A percentile compares a stretch with the other conserved stretches of the same genome.
These are phyloP conservation scores for Gloeostereum incarnatum DNA, from an alignment of 768 basidiomycete species.

Conservation along the genomic window DNA sequence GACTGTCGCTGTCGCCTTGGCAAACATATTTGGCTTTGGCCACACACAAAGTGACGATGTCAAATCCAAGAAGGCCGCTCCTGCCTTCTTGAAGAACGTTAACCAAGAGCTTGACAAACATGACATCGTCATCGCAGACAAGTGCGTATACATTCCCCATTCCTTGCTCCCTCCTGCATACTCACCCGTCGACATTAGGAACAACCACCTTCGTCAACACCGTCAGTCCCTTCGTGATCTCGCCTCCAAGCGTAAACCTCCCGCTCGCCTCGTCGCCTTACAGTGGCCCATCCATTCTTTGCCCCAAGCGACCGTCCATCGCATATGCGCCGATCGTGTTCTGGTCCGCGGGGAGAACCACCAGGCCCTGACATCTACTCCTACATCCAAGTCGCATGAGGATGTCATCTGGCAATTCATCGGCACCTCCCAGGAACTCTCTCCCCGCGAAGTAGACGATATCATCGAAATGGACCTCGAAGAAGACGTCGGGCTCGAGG, in stretches of 20 bases:
- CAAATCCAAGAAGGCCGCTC: slow-evolving; percentile 60
- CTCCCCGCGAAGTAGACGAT: slow-evolving; percentile 53
- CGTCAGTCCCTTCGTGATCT: slow-evolving; percentile 61
- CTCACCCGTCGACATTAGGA: slow-evolving; percentile 29
- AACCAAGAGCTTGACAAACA: slow-evolving; percentile 44
- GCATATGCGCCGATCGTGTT: slow-evolving; percentile 74
- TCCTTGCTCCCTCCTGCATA: background rate
- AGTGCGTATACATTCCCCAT: slow-evolving; percentile 38
- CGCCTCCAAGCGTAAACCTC: slow-evolving; percentile 29
- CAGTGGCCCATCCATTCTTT: slow-evolving; percentile 57
- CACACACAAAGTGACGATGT: slow-evolving; percentile 96
- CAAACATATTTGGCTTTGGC: slow-evolving; percentile 73
- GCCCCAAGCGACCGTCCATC: slow-evolving; percentile 54
- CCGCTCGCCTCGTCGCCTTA: slow-evolving; percentile 72
- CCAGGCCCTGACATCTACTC: slow-evolving; percentile 65
- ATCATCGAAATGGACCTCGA: slow-evolving; percentile 58
- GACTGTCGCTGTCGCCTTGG: slow-evolving; percentile 67
- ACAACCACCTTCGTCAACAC: slow-evolving; percentile 84
- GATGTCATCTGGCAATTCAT: slow-evolving; percentile 80
- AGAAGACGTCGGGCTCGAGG: slow-evolving; percentile 41
- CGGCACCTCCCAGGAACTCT: slow-evolving; percentile 48
- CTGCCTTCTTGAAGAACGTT: slow-evolving; percentile 69
- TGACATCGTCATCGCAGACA: slow-evolving; percentile 88
- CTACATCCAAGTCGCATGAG: slow-evolving; percentile 51
- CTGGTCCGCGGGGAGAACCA: slow-evolving; percentile 73